Conservation (phyloP, 1,284 basidiomycete species). For the Austroboletus rostrupii region DNA sequence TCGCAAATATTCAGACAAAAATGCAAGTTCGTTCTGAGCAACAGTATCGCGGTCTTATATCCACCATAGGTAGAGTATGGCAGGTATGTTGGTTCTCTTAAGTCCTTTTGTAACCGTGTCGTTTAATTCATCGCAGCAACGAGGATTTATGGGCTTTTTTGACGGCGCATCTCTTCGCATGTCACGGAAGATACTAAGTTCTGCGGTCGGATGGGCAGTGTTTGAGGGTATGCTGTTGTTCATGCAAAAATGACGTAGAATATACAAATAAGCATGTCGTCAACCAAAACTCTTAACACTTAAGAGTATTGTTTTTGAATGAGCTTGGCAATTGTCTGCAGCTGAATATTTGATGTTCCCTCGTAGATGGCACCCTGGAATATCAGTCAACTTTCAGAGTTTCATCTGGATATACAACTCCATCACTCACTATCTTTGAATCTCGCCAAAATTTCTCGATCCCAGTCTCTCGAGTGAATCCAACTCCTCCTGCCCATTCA, state of each 20-base stretch:
- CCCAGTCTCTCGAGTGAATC: conserved; percentile 92
- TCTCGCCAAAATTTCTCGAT: conserved; percentile 95
- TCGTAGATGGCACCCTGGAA: conserved; percentile 87
- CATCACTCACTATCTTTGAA: conserved; percentile 82
- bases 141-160: conserved; percentile 77
- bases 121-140: conserved; percentile 44
- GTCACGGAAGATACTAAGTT: conserved; percentile 85
- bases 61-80: conserved; percentile 66
- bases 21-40: conserved; percentile 80
- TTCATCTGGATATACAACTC: not conserved
- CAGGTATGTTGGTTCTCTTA: conserved; percentile 41
- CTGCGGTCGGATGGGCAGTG: conserved; percentile 89
- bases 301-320: conserved; percentile 76
- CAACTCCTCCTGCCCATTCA: conserved; percentile 95
- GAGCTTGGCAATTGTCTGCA: conserved; percentile 93
- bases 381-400: conserved; percentile 3
- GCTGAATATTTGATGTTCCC: conserved; percentile 94
- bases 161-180: conserved; percentile 82
- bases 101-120: not conserved
- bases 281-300: not conserved
- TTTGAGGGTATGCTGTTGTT: conserved; percentile 80
- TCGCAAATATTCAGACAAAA: conserved; percentile 54
- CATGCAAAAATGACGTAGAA: conserved; percentile 36
- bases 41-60: conserved; percentile 65
- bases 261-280: not conserved